Evolutionary conservation across 164 flowering plant genomes (phyloP), one percentile per base, ranked within the genome.

Genomic region (Tetracentron sinense): DNA sequence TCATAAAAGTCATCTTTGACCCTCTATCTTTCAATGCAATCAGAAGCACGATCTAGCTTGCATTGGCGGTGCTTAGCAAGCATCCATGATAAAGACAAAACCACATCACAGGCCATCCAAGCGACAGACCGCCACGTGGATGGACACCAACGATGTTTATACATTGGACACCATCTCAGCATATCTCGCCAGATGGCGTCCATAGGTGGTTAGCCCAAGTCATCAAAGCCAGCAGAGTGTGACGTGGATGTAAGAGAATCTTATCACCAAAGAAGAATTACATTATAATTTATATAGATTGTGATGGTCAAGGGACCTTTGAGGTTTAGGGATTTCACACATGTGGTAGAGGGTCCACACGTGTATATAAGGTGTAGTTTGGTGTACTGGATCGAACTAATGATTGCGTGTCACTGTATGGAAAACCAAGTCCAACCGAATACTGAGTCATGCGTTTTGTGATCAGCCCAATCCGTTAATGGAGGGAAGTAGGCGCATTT

Each of bases 371-470:
- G 47, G 23, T 17, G 60, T 11, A 19, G 10, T 46, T 28, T 20
- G 23, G 21, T 47, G 50, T 47, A 47, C 50, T 47, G 21, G 15
- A 47, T 20, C 50, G 15, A 47, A 47, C 50, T 47, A 51, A 50
- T 49, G 64, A 49, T 61, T 30, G 38, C 42, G 64, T 61, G 54
- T 31, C 25, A 49, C 29, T n/a, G 6, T 15, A 7, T 21, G 44
- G 64, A 61, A 61, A 61, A 61, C 49, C 49, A 61, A 42, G 64
- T 50, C 55, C 56, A 61, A 61, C 64, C 28, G 56, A 61, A 29
- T 61, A 11, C n/a, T 27, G 26, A 61, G 33, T 10, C 44, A 38
- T 38, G 56, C 28, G 1, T 61, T 61, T 38, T 38, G 44, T 38
- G 44, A 38, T 38, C 14, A 16, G 44, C 44, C 44, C 14, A 38